Percentiles rank a stretch among this genome's conserved stretches.
Evolutionary conservation across 2,329 filamentous ascomycete genomes (phyloP).

Genomic region (Dactylellina parvicollis): DNA sequence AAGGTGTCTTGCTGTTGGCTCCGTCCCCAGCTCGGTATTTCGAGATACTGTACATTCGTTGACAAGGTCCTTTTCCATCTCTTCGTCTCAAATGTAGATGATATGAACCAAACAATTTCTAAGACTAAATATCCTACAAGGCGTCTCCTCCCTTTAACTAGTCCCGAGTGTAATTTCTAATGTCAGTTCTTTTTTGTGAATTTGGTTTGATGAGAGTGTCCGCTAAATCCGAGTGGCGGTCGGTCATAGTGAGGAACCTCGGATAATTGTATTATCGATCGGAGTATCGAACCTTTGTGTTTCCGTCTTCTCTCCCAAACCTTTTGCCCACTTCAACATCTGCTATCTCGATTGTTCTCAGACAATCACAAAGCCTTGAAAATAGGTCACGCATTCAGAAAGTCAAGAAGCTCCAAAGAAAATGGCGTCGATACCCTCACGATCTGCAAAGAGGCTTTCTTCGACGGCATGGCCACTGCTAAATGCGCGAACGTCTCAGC

Average conservation of each 20-base stretch:
- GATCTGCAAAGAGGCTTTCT: constrained; percentile 37
- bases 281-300: not conserved
- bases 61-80: constrained; percentile 11
- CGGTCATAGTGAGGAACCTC: constrained; percentile 9
- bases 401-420: not conserved
- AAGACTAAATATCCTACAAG: not conserved
- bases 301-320: not conserved
- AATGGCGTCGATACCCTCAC: constrained; percentile 45
- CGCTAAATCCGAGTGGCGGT: constrained; percentile 49
- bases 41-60: constrained; percentile 37
- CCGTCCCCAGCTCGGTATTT: constrained; percentile 8
- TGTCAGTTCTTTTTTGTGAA: not conserved
- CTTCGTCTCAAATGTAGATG: not conserved
- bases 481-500: constrained; percentile 10
- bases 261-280: not conserved
- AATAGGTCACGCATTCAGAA: too few species aligned
- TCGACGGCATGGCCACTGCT: constrained; percentile 32
- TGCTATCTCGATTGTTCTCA: too few species aligned
- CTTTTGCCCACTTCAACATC: not conserved
- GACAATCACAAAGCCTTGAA: too few species aligned
- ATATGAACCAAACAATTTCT: constrained; percentile 17
- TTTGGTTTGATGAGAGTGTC: too few species aligned
- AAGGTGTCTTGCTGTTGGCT: constrained; percentile 27
- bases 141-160: too few species aligned
- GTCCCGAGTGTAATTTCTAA: not conserved